A percentile compares a stretch with the other conserved stretches of the same genome.
These are phyloP conservation scores for Kalanchoe fedtschenkoi DNA, from an alignment of 164 flowering plant genomes.

Conservation along the genomic window DNA sequence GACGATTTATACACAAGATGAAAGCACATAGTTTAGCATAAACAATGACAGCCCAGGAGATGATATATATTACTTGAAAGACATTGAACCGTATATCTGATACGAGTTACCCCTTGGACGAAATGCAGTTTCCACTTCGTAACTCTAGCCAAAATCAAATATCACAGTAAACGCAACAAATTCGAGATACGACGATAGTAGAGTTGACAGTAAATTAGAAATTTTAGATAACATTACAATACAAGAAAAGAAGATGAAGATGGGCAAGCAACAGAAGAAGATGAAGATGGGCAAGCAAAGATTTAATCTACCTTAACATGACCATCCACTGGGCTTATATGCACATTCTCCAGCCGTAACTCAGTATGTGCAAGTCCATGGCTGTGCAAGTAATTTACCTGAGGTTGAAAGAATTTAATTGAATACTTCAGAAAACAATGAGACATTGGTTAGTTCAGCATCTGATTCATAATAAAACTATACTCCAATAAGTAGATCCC, in stretches of 20 bases:
- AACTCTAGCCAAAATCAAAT: too few species aligned
- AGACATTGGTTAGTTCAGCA: not conserved
- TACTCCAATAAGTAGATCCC: constrained; percentile 97
- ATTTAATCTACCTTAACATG: constrained; percentile 71
- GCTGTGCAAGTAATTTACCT: constrained; percentile 97
- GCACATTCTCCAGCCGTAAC: constrained; percentile 87
- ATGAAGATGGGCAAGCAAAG: not conserved
- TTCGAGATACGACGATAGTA: too few species aligned
- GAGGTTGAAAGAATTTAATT: constrained; percentile 12
- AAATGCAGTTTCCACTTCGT: too few species aligned
- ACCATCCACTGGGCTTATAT: constrained; percentile 85
- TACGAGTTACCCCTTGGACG: too few species aligned
- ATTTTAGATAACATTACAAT: not conserved
- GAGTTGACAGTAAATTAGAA: not conserved
- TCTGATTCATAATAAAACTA: constrained; percentile 9
- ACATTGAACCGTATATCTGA: too few species aligned
- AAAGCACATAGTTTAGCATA: too few species aligned
- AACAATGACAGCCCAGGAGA: too few species aligned
- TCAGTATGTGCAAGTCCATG: constrained; percentile 99
- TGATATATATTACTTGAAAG: too few species aligned
- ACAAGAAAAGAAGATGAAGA: not conserved
- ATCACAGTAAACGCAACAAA: too few species aligned
- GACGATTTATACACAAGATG: too few species aligned
- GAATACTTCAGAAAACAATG: not conserved
- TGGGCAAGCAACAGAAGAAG: not conserved